Evolutionary conservation across 1,284 basidiomycete species (phyloP), one percentile per base, ranked within the genome.

Genomic region (Ceratobasidium papillatum): DNA sequence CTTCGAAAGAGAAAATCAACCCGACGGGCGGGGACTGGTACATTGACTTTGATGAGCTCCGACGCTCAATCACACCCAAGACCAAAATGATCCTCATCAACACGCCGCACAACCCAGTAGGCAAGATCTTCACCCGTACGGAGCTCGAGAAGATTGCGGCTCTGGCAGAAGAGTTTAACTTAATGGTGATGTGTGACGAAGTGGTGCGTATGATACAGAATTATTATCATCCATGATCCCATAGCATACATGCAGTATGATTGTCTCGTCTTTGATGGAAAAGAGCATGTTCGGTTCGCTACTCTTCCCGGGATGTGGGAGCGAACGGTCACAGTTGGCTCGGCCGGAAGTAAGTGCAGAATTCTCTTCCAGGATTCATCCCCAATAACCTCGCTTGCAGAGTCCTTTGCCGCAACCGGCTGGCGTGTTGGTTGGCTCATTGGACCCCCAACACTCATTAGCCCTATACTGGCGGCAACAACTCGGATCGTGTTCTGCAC

Each of bases 391-490:
- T 64, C 25, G 52, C 36, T 74, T 12, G 27, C 80, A 95, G 94
- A 96, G 85, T 91, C 94, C n/a, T 99, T 99, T 82, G 94, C 97
- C 19, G 95, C 95, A 8, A 99, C 98, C 0, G 98, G 98, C 30
- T 99, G 97, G 97, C 91, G 98, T 74, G 89, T 99, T 27, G 98
- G 97, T 79, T 99, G 96, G 96, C 88, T 96, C 14, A 91, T 99
- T 77, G 98, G 93, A 5, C 94, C 95, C 3, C 81, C 88, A 27
- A 90, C 89, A 51, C 93, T 99, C 79, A 93, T 98, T 74, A 85
- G 86, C 47, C 95, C 97, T 0, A 92, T 94, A 3, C 87, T 98
- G 25, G 95, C 95, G 2, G 97, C 95, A 0, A 91, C 91, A 66
- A 96, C 95, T 0, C 91, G 97, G 52, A 97, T 99, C 80, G 93